Evolutionary conservation across 2,329 filamentous ascomycete genomes (phyloP), one percentile per base, ranked within the genome.

Genomic region (Fusarium sp.): DNA sequence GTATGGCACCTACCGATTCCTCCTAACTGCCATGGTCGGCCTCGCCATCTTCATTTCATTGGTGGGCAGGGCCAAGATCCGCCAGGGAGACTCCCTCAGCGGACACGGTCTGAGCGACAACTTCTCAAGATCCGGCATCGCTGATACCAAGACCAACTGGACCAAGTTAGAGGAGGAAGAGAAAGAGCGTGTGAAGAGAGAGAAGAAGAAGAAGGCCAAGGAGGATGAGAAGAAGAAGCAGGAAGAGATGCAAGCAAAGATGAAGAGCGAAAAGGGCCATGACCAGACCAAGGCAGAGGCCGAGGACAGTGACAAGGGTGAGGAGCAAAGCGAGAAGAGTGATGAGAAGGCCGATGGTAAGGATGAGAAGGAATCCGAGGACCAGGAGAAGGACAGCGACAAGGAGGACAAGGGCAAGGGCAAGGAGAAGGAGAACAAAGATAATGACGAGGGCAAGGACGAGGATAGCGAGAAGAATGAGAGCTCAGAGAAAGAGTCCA

Each of bases 1-100:
- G 95, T 98, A 98, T 82, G 89, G 88, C 69, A 93, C 92, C 59
- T 98, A 98, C 86, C 94, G 96, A 37, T 98, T 98, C 83, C 92
- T 97, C 10, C 88, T 98, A 77, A 98, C 96, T 3, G 96, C 95
- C 82, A 89, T 98, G 70, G 95, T 98, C 31, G 95, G 96, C 43
- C 87, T 90, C 50, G 92, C 93, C 72, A 96, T 98, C 76, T 91
- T 97, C 48, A 85, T 94, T 76, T 96, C 91, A 73, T 86, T 98
- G 75, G 89, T 98, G 72, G 95, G 94, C 45, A 91, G 95, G 71
- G 93, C 95, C 79, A 93, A 95, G 85, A 91, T 97, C 76, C 88
- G 84, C 61, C 78, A 81, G 37, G 68, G 73, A 1, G 68, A 77
- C 20, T 62, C 69, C 1, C 75, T 81, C 8, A 82, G 82, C 18